phyloP scores from a whole-genome alignment of 371 early-diverging fungal species.

The Circinella umbellata region DNA sequence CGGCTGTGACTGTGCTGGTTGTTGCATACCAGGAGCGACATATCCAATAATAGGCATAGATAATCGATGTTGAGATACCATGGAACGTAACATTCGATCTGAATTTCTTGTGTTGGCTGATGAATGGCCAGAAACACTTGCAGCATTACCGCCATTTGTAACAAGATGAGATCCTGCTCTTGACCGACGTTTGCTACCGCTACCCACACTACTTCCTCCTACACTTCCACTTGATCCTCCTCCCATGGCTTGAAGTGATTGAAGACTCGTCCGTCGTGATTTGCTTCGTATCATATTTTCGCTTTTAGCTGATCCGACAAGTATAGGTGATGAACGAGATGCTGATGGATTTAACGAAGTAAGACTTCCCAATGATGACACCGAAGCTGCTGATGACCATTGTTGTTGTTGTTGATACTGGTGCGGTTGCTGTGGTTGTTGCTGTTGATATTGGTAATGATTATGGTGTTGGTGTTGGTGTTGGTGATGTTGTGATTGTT shows the following conservation, averaged over 20 bases:
- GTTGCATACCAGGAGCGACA: background rate
- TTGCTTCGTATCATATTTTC: constrained; percentile 12
- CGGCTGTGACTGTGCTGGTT: background rate
- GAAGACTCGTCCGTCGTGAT: constrained; percentile 16
- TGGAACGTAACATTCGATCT: constrained; percentile 13
- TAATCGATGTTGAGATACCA: constrained; percentile 30
- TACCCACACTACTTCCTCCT: too few relatives aligned
- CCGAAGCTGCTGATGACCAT: background rate
- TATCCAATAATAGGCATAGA: constrained; percentile 35
- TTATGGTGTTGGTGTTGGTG: too few relatives aligned
- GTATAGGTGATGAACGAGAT: constrained; percentile 13
- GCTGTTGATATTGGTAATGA: background rate
- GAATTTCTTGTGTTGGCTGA: background rate
- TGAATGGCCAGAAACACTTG: background rate
- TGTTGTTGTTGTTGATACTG: constrained; percentile 1
- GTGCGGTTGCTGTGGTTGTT: background rate
- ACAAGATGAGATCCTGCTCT: constrained; percentile 14
- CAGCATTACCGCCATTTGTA: background rate
- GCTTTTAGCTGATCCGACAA: background rate
- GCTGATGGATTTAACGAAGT: constrained; percentile 12
- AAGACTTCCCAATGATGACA: background rate
- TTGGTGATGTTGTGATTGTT: background rate
- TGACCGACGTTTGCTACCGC: constrained; percentile 13
- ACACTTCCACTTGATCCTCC: background rate
- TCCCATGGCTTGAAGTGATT: constrained; percentile 4